Base-by-base conservation (phyloP, 441 rosid genomes). In the Theobroma grandiflorum region DNA sequence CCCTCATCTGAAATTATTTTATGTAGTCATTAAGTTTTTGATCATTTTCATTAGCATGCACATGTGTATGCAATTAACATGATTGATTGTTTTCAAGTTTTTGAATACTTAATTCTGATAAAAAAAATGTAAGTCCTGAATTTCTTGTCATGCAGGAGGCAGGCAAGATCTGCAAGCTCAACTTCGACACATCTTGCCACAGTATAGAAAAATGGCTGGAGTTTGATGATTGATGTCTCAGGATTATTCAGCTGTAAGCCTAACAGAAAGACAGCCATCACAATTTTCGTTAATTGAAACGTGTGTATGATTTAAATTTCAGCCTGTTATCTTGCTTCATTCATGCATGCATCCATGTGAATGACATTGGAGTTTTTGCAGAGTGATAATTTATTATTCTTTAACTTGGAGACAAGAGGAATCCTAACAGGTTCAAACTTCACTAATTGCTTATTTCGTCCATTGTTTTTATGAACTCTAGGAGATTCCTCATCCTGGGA, bases 401-500 rank as follows among this genome's bases (percentile, higher is more conserved):
- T 31, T 35, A 70, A 15, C 40, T 40, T 50, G 40, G 67, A 75
- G 58, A 61, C 78, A 62, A 61, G 15, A 22, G 58, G 69, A 74
- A 58, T 78, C 76, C 50, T 71, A n/a, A 61, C 81, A 61, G 49
- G 70, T 49, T 57, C 31, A 11, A 42, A n/a, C 42, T 58, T 74
- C 50, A 57, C 3, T 16, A 64, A 61, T 61, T 31, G 65, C 16
- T 26, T 61, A 0, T 11, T 58, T 58, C 20, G 62, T 58, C 62
- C 12, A 12, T 11, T 61, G 37, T 61, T 12, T 26, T 61, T 38
- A 5, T 26, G 7, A 61, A 61, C 65, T 31, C 65, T 10, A 10
- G 18, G 65, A 26, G 65, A 18, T 31, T 0, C 18, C 38, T 11
- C 65, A 61, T 11, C 18, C 26, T 61, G 16, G 65, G 65, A 22